Evolutionary conservation across 2,329 filamentous ascomycete species (phyloP).

Genomic region (Hypoxylon sp.): DNA sequence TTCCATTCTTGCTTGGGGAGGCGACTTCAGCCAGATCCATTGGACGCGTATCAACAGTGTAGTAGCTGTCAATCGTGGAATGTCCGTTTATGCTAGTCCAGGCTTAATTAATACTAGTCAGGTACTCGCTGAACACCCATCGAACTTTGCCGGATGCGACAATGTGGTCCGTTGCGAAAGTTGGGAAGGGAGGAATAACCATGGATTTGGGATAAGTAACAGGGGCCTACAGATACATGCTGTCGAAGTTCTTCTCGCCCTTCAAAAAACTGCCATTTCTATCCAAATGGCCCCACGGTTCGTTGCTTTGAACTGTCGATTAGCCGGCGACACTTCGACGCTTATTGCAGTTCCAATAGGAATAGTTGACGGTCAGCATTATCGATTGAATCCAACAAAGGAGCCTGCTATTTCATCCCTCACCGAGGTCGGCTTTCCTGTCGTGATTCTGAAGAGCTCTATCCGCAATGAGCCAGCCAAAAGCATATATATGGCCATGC

Average conservation of each 20-base stretch:
- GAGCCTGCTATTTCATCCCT: not conserved
- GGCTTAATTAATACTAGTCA: not conserved
- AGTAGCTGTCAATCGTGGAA: no score
- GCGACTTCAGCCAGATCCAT: not conserved
- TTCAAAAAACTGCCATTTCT: no score
- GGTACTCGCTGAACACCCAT: not conserved
- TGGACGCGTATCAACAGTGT: not conserved
- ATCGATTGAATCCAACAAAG: not conserved
- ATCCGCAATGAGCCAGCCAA: not conserved
- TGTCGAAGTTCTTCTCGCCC: not conserved
- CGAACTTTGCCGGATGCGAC: not conserved
- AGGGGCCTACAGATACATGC: not conserved
- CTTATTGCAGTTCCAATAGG: not conserved
- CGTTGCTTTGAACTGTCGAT: not conserved
- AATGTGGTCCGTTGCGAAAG: not conserved
- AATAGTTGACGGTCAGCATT: not conserved
- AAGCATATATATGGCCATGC: no score
- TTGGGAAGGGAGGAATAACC: not conserved
- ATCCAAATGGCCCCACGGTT: not conserved
- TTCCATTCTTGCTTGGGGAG: constrained; percentile 1
- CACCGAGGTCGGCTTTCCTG: no score
- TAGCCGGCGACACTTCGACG: not conserved
- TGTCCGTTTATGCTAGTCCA: no score
- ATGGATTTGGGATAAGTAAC: not conserved
- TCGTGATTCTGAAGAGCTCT: not conserved